Evolutionary conservation across 78 protist genomes (phyloP).

Genomic region (Bodo saltans): DNA sequence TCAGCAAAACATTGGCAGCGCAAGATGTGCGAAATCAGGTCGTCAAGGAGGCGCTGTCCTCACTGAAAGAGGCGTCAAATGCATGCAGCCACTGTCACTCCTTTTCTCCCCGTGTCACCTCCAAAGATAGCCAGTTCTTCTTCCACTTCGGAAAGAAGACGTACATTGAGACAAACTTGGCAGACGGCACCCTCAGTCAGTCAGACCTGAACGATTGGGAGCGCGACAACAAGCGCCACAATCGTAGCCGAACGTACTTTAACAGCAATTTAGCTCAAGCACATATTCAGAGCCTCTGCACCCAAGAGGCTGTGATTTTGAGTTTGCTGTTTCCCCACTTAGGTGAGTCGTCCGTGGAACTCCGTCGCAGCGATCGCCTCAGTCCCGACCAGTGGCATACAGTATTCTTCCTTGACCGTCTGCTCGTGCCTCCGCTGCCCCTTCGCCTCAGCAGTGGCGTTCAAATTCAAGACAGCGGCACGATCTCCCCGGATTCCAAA

Average conservation of each 20-base stretch:
- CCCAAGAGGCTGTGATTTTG: neutral
- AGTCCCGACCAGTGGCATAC: neutral
- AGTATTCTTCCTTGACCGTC: neutral
- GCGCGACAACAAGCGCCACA: neutral
- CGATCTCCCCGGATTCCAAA: neutral
- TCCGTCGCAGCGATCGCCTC: neutral
- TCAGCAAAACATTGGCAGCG: no score
- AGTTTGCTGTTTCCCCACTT: neutral
- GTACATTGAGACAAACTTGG: neutral
- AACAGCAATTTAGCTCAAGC: neutral
- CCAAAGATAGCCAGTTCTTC: neutral
- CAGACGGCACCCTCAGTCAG: neutral
- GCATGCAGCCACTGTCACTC: neutral
- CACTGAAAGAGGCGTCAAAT: neutral
- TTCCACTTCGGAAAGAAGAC: neutral
- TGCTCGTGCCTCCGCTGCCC: neutral
- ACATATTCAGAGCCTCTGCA: neutral
- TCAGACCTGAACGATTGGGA: neutral
- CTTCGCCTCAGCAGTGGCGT: neutral
- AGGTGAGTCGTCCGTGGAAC: neutral
- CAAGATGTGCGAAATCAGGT: neutral
- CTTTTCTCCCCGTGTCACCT: neutral
- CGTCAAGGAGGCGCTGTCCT: neutral
- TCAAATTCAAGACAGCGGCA: neutral
- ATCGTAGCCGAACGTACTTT: neutral